Conservation (phyloP, 2,329 filamentous ascomycete genomes). For the Diaporthe helianthi region DNA sequence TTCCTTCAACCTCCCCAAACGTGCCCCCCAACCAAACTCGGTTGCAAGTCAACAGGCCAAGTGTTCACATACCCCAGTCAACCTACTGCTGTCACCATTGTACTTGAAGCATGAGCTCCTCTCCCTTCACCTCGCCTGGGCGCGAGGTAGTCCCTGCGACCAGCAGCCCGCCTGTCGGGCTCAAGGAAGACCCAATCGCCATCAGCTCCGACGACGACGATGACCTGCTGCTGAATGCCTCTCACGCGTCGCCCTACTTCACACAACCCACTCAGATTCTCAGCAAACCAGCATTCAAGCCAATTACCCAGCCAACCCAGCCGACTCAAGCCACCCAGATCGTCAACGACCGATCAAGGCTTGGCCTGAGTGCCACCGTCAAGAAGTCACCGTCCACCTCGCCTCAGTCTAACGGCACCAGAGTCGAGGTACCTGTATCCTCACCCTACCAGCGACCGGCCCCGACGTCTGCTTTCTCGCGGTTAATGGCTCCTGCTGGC, state of each 20-base stretch:
- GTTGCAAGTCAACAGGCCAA: not conserved
- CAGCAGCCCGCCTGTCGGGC: conserved; percentile 26
- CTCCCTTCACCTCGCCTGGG: conserved; percentile 32
- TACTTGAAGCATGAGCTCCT: conserved; percentile 25
- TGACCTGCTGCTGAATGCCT: not conserved
- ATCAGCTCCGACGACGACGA: conserved; percentile 28
- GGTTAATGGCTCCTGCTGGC: conserved; percentile 75
- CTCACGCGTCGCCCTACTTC: conserved; percentile 51
- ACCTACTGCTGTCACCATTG: conserved; percentile 3
- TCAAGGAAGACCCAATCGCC: conserved; percentile 19
- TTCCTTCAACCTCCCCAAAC: not conserved
- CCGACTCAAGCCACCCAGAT: conserved; percentile 49
- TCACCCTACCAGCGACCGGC: conserved; percentile 68
- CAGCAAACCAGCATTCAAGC: conserved; percentile 36
- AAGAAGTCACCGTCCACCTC: not conserved
- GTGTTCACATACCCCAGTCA: not conserved
- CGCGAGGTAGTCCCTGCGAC: conserved; percentile 9
- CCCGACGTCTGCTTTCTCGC: conserved; percentile 24
- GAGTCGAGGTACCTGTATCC: conserved; percentile 85
- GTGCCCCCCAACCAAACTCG: not conserved
- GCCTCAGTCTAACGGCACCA: conserved; percentile 18
- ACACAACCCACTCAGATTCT: conserved; percentile 41
- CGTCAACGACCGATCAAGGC: conserved; percentile 47
- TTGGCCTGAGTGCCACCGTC: conserved; percentile 36
- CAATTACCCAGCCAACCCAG: conserved; percentile 43